Percentiles rank a stretch among this genome's conserved stretches.
These are phyloP conservation scores for Vachellia collinsii DNA, from an alignment of 306 rosid species.

Conservation along the genomic window DNA sequence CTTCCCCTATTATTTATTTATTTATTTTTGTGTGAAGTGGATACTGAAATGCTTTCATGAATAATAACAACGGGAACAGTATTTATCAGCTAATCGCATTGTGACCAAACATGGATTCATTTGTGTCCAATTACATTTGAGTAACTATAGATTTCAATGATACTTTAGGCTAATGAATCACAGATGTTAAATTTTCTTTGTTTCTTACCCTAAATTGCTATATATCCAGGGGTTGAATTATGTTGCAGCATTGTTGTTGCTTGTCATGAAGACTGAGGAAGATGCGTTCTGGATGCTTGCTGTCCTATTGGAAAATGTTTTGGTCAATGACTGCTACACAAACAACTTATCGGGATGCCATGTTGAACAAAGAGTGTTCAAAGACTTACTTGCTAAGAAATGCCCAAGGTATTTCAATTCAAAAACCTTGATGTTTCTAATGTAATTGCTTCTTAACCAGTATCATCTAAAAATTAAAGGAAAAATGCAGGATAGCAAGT, in stretches of 20 bases:
- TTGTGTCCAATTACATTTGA: neutral
- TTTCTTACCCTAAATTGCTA: conserved; percentile 27
- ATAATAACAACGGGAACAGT: neutral
- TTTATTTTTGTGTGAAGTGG: neutral
- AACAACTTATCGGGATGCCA: conserved; percentile 97
- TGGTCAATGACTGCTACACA: conserved; percentile 94
- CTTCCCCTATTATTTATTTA: neutral
- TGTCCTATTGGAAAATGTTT: conserved; percentile 89
- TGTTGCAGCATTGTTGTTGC: conserved; percentile 93
- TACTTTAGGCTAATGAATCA: neutral
- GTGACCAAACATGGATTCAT: neutral
- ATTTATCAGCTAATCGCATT: conserved; percentile 10
- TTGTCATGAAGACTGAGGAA: conserved; percentile 98
- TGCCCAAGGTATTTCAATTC: conserved; percentile 76
- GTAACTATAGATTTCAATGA: neutral
- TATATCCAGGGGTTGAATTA: conserved; percentile 89
- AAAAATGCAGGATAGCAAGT: conserved; percentile 75
- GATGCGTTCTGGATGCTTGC: conserved; percentile 99
- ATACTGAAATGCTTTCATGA: conserved; percentile 3
- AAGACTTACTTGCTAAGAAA: conserved; percentile 79
- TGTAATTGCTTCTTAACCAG: conserved; percentile 28
- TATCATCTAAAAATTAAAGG: conserved; percentile 41
- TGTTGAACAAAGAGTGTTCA: conserved; percentile 97
- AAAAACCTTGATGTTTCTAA: conserved; percentile 3
- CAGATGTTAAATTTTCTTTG: conserved; percentile 20